Evolutionary conservation across 352 stramenopile genomes (phyloP).

Genomic region (Globisporangium echinulatum): DNA sequence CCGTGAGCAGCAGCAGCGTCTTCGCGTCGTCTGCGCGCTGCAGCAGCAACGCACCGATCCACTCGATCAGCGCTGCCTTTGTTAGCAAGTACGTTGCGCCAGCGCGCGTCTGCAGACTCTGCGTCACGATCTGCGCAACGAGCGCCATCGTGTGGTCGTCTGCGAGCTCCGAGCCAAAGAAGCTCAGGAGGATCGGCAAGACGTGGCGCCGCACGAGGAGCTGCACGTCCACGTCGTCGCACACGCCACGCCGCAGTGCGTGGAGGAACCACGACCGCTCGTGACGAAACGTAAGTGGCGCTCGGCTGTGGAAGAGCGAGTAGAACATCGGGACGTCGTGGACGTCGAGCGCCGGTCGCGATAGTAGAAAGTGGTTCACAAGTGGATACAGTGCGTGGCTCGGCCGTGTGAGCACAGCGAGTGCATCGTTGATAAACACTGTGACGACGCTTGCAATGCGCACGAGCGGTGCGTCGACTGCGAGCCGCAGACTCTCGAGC

Average conservation of each 20-base stretch:
- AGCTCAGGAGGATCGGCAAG: conserved; percentile 76
- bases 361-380: conserved; percentile 81
- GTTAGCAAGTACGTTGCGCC: conserved; percentile 50
- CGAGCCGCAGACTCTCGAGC: conserved; percentile 73
- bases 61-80: conserved; percentile 62
- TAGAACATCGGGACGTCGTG: conserved; percentile 87
- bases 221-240: conserved; percentile 54
- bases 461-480: conserved; percentile 38
- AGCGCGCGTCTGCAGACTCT: conserved; percentile 36
- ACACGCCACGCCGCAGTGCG: conserved; percentile 58
- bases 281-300: conserved; percentile 65
- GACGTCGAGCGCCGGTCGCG: conserved; percentile 70
- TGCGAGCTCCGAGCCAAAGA: conserved; percentile 66
- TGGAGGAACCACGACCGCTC: conserved; percentile 83
- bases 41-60: conserved; percentile 39
- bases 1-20: conserved; percentile 28
- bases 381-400: conserved; percentile 69
- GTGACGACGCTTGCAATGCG: conserved; percentile 69
- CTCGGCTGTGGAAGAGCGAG: conserved; percentile 77
- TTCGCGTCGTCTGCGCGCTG: conserved; percentile 4
- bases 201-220: conserved; percentile 75
- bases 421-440: conserved; percentile 76
- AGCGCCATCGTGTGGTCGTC: conserved; percentile 75
- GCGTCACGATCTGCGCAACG: conserved; percentile 52
- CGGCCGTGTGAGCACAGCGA: conserved; percentile 60